Evolutionary conservation across 352 stramenopile genomes (phyloP), one percentile per base, ranked within the genome.

Genomic region (Pythium sp.): DNA sequence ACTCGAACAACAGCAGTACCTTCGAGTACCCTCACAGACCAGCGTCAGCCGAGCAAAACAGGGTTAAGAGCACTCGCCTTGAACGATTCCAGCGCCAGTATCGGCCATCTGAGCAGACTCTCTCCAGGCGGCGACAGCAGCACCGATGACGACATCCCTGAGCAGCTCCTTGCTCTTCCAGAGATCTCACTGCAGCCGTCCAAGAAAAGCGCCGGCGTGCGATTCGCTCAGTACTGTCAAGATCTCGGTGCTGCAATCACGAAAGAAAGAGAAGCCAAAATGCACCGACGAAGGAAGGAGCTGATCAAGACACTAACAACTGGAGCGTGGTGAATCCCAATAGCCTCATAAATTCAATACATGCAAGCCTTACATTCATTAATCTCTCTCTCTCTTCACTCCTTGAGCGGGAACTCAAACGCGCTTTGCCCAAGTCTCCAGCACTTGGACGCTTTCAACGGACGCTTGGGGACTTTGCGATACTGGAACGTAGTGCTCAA

Each of bases 361-460:
- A 62, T 68, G 64, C 62, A 62, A 69, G 69, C 58, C 78, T 65
- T 71, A 79, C 62, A 78, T 79, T 68, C 66, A 75, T 72, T 74
- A 47, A 62, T 41, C 7, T 5, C 12, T 62, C 71, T 68, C 57
- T 34, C 30, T 46, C 38, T 67, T 54, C 59, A 76, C n/a, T 78
- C 69, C 20, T 77, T 68, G 2, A 78, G 49, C 8, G 69, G 69
- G 32, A 87, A 69, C 58, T 69, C 69, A 11, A 82, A 67, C 18
- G 78, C 26, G n/a, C 72, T 76, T 24, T 59, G 63, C 7, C 72
- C 77, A 28, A 82, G 79, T 56, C 86, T 86, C 85, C 85, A 93
- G 56, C 74, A 83, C 67, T 93, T 93, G 15, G 83, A 81, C 22
- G 85, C 83, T 60, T 93, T 93, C 18, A 93, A 60, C 7, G 85